Conservation (phyloP, 352 stramenopile genomes). For the Pseudoperonospora humuli region DNA sequence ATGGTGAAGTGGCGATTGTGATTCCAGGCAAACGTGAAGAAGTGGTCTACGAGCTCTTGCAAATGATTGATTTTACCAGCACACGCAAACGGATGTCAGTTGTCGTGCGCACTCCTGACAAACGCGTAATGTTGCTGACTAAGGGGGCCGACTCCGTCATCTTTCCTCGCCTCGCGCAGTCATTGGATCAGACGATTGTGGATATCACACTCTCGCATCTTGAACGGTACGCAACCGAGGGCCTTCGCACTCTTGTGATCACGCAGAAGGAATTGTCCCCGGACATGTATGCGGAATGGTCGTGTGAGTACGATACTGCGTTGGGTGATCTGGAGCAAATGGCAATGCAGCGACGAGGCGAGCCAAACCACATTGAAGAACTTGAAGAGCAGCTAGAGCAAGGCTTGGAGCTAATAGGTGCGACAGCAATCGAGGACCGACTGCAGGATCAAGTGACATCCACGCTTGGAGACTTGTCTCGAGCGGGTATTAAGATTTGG, state of each 20-base stretch:
- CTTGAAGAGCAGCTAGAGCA: no score
- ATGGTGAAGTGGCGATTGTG: conserved; percentile 40
- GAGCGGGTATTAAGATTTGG: conserved; percentile 90
- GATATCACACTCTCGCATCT: conserved; percentile 67
- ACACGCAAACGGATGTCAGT: conserved; percentile 75
- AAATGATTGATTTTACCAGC: conserved; percentile 78
- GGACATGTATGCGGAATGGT: conserved; percentile 66
- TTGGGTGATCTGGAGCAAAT: conserved; percentile 59
- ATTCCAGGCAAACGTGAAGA: conserved; percentile 39
- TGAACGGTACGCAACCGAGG: conserved; percentile 79
- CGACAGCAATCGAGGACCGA: conserved; percentile 90
- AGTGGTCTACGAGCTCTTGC: conserved; percentile 55
- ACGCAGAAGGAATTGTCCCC: conserved; percentile 68
- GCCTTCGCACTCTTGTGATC: conserved; percentile 85
- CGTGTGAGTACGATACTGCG: conserved; percentile 61
- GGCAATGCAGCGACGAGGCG: conserved; percentile 69
- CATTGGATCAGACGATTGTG: conserved; percentile 32
- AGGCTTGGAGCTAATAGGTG: conserved; percentile 79
- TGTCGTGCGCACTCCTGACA: conserved; percentile 43
- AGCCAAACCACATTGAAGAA: conserved; percentile 67
- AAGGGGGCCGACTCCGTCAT: conserved; percentile 93
- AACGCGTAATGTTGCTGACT: conserved; percentile 54
- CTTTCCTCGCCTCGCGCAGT: conserved; percentile 63
- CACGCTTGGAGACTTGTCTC: conserved; percentile 67
- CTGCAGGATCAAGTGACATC: conserved; percentile 86